phyloP scores from a whole-genome alignment of 306 rosid genomes.

The Cercis canadensis region DNA sequence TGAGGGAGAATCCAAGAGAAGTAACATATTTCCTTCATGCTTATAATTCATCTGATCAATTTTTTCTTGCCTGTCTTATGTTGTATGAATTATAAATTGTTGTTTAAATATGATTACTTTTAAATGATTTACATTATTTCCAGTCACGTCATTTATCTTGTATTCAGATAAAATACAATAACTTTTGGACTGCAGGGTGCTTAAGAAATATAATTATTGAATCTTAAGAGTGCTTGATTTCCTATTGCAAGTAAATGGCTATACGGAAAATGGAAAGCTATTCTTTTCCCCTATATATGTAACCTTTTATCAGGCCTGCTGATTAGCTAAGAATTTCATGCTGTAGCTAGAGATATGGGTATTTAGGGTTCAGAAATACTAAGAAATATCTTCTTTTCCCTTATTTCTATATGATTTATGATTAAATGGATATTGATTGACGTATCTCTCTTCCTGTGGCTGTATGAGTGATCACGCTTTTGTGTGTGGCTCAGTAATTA shows the following conservation, averaged over 20 bases:
- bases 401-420: slow-evolving; percentile 16
- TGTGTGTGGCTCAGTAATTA: neutral
- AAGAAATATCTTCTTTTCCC: neutral
- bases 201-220: neutral
- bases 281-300: neutral
- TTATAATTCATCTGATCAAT: slow-evolving; percentile 15
- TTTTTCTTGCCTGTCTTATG: slow-evolving; percentile 4
- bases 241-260: neutral
- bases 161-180: slow-evolving; percentile 1
- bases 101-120: slow-evolving; percentile 17
- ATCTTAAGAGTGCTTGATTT: neutral
- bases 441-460: neutral
- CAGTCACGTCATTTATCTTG: slow-evolving; percentile 24
- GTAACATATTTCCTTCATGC: slow-evolving; percentile 51
- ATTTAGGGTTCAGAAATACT: neutral
- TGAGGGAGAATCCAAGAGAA: slow-evolving; percentile 53
- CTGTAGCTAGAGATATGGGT: neutral
- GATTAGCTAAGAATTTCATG: neutral
- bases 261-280: neutral
- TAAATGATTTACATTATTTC: slow-evolving; percentile 7
- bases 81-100: slow-evolving; percentile 26
- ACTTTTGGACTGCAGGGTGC: neutral
- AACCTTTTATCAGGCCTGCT: neutral
- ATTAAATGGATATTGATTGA: neutral
- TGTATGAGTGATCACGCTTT: neutral